These are phyloP conservation scores for Phytopythium vexans DNA, from an alignment of 352 stramenopile genomes.

Conservation along the genomic window DNA sequence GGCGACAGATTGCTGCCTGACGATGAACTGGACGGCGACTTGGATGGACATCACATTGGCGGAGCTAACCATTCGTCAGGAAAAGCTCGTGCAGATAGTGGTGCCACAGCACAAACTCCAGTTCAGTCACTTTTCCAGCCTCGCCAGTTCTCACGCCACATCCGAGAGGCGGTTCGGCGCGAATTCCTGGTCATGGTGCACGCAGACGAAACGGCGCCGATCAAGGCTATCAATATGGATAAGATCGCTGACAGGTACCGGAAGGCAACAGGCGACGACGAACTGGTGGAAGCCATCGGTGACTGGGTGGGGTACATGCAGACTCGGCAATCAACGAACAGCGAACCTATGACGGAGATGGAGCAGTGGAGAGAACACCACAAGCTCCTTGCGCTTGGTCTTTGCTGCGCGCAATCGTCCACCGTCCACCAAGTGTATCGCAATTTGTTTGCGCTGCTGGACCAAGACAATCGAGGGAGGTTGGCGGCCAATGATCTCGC, in stretches of 20 bases:
- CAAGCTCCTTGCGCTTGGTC: conserved; percentile 19
- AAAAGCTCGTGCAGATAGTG: not conserved
- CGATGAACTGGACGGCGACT: no score
- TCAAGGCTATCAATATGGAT: not conserved
- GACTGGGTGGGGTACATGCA: not conserved
- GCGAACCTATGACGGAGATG: no score
- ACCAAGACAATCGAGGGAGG: conserved; percentile 24
- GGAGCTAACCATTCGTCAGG: no score
- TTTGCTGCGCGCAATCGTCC: conserved; percentile 28
- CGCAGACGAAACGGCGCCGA: not conserved
- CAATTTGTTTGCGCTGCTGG: conserved; percentile 40
- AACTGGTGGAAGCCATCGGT: not conserved
- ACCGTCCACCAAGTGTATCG: conserved; percentile 28
- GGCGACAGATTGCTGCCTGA: conserved; percentile 6
- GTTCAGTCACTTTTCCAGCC: not conserved
- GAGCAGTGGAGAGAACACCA: conserved; percentile 6
- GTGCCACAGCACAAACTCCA: not conserved
- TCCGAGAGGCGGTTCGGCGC: not conserved
- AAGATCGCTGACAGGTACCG: not conserved
- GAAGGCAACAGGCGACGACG: not conserved
- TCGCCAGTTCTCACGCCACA: not conserved
- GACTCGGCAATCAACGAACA: not conserved
- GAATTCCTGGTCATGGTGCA: conserved; percentile 10
- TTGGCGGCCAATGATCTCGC: conserved; percentile 18
- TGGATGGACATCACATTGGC: no score